Base-by-base conservation (phyloP, 225 moss, liverwort and hornwort species). In the Physcomitrellopsis africana region DNA sequence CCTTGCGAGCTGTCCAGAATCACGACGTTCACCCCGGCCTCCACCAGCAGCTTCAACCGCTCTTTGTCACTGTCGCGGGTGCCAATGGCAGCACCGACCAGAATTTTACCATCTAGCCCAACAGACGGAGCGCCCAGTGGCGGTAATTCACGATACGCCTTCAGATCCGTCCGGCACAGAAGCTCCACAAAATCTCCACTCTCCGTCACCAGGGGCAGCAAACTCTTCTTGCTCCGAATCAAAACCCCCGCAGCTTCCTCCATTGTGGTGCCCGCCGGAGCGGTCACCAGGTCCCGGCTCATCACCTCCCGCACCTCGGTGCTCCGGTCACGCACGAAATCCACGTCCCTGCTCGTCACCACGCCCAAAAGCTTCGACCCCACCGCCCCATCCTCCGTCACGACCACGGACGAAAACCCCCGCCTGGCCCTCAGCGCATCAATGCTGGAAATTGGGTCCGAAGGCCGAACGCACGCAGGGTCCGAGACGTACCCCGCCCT, bases 1-100 rank as follows among this genome's bases (percentile, higher is more conserved):
- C 93, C 93, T 66, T 93, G 93, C 9, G 95, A 89, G 65, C 93
- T 95, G 17, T 93, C 93, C n/a, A 93, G 77, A 18, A 93, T 93
- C 14, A 93, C 84, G 16, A 84, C 91, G 56, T 89, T 86, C 45
- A 89, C 86, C 6, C 87, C 89, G 11, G 89, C 89, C 20, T 91
- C 93, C 41, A 83, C 89, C 26, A 87, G 66, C 58, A 86, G 66
- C 72, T 74, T 62, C 60, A 91, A 24, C 69, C 93, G 72, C 1
- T 77, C 79, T 53, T 74, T 85, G 64, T 93, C 90, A 71, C 83
- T 83, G 10, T 91, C 91, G 47, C 91, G 75, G 13, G 92, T 94
- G 53, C 94, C 92, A 20, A 94, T 78, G 2, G 92, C 94, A 54
- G 88, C 92, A 9, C 92, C 94, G 13, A 94, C 85, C 1, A 93